Evolutionary conservation across 495 filamentous ascomycete genomes (phyloP).

Genomic region (Penicillium cataractarum): DNA sequence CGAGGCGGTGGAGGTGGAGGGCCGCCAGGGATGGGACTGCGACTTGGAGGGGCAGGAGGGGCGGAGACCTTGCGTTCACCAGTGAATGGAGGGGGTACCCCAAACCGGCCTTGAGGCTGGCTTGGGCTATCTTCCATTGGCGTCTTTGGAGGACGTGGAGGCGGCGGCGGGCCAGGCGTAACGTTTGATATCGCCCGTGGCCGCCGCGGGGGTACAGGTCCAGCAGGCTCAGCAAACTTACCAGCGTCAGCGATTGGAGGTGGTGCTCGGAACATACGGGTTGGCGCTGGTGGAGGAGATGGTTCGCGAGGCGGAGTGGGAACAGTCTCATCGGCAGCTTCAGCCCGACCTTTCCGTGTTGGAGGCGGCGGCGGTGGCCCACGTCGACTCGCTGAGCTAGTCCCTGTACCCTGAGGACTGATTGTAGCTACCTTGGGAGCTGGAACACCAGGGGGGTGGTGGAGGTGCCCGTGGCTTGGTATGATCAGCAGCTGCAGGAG

Average conservation of each 20-base stretch:
- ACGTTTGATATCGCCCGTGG: conserved; percentile 61
- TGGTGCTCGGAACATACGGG: conserved; percentile 72
- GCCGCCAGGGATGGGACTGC: conserved; percentile 54
- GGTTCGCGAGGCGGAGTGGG: conserved; percentile 55
- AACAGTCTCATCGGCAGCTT: conserved; percentile 56
- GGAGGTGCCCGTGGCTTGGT: conserved; percentile 57
- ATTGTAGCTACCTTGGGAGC: conserved; percentile 50
- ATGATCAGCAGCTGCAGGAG: conserved; percentile 32
- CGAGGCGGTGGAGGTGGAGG: conserved; percentile 74
- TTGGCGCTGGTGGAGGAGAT: conserved; percentile 47
- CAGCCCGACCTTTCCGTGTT: conserved; percentile 61
- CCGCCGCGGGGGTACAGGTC: conserved; percentile 55
- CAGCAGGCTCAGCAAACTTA: conserved; percentile 66
- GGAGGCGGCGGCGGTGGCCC: conserved; percentile 88
- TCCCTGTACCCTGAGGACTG: conserved; percentile 70
- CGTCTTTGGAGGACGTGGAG: conserved; percentile 84
- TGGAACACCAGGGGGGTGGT: conserved; percentile 62
- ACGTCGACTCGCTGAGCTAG: conserved; percentile 61
- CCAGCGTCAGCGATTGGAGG: conserved; percentile 87
- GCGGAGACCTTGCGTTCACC: conserved; percentile 65
- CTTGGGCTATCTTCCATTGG: conserved; percentile 69
- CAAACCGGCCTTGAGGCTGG: conserved; percentile 55
- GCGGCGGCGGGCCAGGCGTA: conserved; percentile 76
- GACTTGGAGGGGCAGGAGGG: conserved; percentile 76
- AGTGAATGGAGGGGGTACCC: conserved; percentile 82